Conservation (phyloP, 805 yeast genomes). For the Starmerella lactis-condensi region DNA sequence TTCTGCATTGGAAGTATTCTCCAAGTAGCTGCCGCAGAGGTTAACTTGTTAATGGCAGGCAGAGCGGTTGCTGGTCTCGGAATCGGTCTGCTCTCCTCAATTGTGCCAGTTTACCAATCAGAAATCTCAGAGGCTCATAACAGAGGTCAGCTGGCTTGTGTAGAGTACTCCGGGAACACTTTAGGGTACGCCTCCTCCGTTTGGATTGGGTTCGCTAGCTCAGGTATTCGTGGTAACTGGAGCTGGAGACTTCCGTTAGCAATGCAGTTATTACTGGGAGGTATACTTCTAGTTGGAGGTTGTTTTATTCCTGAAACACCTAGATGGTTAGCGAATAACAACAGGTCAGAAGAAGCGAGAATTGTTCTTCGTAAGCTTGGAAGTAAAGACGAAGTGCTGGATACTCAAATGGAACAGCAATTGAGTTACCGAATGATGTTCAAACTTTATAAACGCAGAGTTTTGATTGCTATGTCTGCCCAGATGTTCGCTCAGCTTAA, state of each 20-base stretch:
- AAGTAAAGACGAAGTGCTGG: conserved; percentile 52
- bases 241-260: conserved; percentile 70
- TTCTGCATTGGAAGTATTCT: conserved; percentile 64
- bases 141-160: conserved; percentile 69
- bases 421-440: conserved; percentile 58
- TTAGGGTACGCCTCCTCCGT: conserved; percentile 66
- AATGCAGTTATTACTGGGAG: conserved; percentile 58
- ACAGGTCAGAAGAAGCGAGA: conserved; percentile 61
- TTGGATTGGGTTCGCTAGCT: conserved; percentile 70
- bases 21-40: conserved; percentile 42
- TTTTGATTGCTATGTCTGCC: conserved; percentile 74
- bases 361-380: conserved; percentile 68
- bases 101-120: conserved; percentile 74
- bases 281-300: conserved; percentile 51
- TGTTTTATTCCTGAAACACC: conserved; percentile 73
- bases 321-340: conserved; percentile 72
- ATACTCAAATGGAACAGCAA: conserved; percentile 68
- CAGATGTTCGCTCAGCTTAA: conserved; percentile 85
- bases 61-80: conserved; percentile 71
- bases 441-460: conserved; percentile 52
- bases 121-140: conserved; percentile 78
- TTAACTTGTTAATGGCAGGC: conserved; percentile 47
- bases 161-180: conserved; percentile 75
- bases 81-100: conserved; percentile 65
- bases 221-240: conserved; percentile 38